Percentiles rank a stretch among this genome's conserved stretches.
phyloP scores from a whole-genome alignment of 352 stramenopile species.

The Elongisporangium undulatum region DNA sequence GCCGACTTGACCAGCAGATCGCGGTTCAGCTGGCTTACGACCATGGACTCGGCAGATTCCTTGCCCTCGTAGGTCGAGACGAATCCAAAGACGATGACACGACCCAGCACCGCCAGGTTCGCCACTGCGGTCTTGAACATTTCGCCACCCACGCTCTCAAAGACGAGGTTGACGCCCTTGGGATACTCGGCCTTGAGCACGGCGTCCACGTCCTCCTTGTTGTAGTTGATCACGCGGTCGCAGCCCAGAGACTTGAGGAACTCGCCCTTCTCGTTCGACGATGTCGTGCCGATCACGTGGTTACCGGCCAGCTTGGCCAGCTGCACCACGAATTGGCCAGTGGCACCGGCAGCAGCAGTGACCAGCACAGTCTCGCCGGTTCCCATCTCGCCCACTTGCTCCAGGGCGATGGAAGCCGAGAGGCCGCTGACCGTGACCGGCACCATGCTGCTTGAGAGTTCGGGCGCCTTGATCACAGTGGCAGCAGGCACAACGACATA shows the following conservation, averaged over 20 bases:
- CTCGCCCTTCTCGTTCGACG: slow-evolving; percentile 82
- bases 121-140: slow-evolving; percentile 42
- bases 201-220: slow-evolving; percentile 30
- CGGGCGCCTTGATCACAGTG: slow-evolving; percentile 26
- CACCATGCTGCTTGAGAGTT: slow-evolving; percentile 15
- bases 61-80: slow-evolving; percentile 39
- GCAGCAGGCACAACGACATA: slow-evolving; percentile 32
- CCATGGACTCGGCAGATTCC: too few species aligned
- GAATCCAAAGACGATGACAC: slow-evolving; percentile 53
- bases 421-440: slow-evolving; percentile 35
- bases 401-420: slow-evolving; percentile 41
- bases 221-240: slow-evolving; percentile 85
- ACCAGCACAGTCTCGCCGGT: slow-evolving; percentile 57
- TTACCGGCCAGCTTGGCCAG: slow-evolving; percentile 80
- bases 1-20: slow-evolving; percentile 30
- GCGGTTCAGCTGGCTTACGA: slow-evolving; percentile 19
- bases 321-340: slow-evolving; percentile 81
- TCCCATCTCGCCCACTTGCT: slow-evolving; percentile 54
- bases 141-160: slow-evolving; percentile 56
- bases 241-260: slow-evolving; percentile 63
- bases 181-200: slow-evolving; percentile 39
- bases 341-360: slow-evolving; percentile 63
- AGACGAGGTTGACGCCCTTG: slow-evolving; percentile 61
- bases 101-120: slow-evolving; percentile 52
- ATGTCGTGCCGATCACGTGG: slow-evolving; percentile 77